These are phyloP conservation scores for Soucietia sequanensis DNA, from an alignment of 805 yeast species.

Conservation along the genomic window DNA sequence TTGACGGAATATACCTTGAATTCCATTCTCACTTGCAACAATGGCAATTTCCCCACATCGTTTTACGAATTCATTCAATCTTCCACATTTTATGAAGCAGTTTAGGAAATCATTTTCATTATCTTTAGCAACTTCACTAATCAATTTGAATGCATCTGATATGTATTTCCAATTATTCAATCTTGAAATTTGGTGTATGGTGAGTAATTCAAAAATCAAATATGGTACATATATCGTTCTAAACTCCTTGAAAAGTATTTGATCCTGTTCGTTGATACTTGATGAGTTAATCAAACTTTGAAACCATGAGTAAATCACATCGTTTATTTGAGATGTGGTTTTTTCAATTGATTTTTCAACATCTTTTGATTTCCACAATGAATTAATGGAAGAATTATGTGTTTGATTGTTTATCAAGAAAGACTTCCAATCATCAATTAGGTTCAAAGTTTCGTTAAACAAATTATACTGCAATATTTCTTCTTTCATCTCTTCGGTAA, in stretches of 20 bases:
- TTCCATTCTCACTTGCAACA: constrained; percentile 44
- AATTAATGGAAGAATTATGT: constrained; percentile 12
- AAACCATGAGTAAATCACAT: constrained; percentile 37
- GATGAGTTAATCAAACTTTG: constrained; percentile 21
- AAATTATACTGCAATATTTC: constrained; percentile 52
- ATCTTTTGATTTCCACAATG: constrained; percentile 26
- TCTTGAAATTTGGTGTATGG: constrained; percentile 42
- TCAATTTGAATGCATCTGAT: constrained; percentile 55
- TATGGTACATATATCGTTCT: constrained; percentile 73
- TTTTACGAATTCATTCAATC: constrained; percentile 51
- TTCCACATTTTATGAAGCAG: constrained; percentile 58
- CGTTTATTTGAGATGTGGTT: constrained; percentile 24
- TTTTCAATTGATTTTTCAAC: constrained; percentile 38
- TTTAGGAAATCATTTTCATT: constrained; percentile 53
- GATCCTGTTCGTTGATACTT: constrained; percentile 26
- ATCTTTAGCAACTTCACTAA: constrained; percentile 69
- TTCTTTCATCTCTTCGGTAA: constrained; percentile 35
- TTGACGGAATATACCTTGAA: constrained; percentile 39
- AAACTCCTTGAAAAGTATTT: constrained; percentile 47
- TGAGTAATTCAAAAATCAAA: constrained; percentile 64
- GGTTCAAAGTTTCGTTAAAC: constrained; percentile 42
- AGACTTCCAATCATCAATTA: constrained; percentile 52
- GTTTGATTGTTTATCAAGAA: constrained; percentile 21
- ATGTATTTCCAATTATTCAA: constrained; percentile 44
- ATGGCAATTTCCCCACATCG: constrained; percentile 59